These are phyloP conservation scores for Pythium guiyangense DNA, from an alignment of 352 stramenopile species.

Conservation along the genomic window DNA sequence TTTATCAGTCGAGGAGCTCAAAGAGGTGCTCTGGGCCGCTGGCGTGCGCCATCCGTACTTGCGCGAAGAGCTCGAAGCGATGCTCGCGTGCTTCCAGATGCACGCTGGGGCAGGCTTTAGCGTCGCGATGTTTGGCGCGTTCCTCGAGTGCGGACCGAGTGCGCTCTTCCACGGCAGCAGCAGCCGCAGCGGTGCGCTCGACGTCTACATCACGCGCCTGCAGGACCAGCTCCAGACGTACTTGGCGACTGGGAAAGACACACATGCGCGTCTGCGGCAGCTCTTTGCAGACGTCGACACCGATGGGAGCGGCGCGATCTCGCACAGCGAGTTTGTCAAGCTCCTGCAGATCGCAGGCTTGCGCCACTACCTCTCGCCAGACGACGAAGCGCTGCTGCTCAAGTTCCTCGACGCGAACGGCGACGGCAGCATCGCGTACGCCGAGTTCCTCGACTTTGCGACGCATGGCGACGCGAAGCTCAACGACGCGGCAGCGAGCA, in stretches of 20 bases:
- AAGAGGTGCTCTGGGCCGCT: constrained; percentile 62
- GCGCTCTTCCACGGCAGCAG: constrained; percentile 36
- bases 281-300: constrained; percentile 57
- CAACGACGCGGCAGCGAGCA: constrained; percentile 11
- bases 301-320: constrained; percentile 51
- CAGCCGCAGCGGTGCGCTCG: constrained; percentile 31
- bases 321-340: constrained; percentile 57
- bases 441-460: constrained; percentile 65
- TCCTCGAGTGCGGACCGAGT: constrained; percentile 44
- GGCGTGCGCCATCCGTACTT: constrained; percentile 62
- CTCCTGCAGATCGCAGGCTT: constrained; percentile 59
- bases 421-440: constrained; percentile 55
- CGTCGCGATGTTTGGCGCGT: constrained; percentile 44
- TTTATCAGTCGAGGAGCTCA: constrained; percentile 57
- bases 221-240: constrained; percentile 54
- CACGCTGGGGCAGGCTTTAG: constrained; percentile 40
- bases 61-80: constrained; percentile 56
- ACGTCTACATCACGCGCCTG: constrained; percentile 51
- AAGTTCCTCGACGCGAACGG: constrained; percentile 67
- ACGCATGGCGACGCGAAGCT: constrained; percentile 37
- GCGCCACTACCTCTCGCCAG: constrained; percentile 48
- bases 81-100: constrained; percentile 50
- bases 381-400: constrained; percentile 60
- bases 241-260: constrained; percentile 51
- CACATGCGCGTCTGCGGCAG: constrained; percentile 30